A percentile compares a stretch with the other conserved stretches of the same genome.
Conservation (phyloP, 495 filamentous ascomycete species). For the Trichoderma gamsii region DNA sequence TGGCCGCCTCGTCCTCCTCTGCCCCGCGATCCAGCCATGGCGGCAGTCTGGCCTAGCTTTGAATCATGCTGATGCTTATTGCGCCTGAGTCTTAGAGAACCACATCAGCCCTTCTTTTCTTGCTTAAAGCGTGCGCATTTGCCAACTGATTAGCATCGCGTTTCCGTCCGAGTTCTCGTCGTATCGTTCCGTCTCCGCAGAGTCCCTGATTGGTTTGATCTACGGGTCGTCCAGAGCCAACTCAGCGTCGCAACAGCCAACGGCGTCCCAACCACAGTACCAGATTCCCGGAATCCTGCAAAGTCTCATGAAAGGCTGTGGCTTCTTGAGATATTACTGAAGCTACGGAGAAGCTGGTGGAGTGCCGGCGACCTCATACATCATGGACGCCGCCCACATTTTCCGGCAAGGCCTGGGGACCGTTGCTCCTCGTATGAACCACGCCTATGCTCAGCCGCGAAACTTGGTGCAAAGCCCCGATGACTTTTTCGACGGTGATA, state of each 20-base stretch:
- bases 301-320: neutral
- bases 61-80: neutral
- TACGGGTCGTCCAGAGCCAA: neutral
- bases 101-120: neutral
- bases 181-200: neutral
- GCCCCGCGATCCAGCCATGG: neutral
- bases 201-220: neutral
- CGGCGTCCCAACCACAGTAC: neutral
- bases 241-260: neutral
- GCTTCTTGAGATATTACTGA: neutral
- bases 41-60: neutral
- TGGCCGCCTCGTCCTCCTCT: neutral
- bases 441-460: slow-evolving; percentile 15
- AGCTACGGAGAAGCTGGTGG: neutral
- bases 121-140: neutral
- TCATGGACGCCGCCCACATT: slow-evolving; percentile 46
- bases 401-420: slow-evolving; percentile 46
- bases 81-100: neutral
- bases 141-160: slow-evolving; percentile 2
- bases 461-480: slow-evolving; percentile 19
- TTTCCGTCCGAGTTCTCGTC: neutral
- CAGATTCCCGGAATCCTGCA: neutral
- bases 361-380: neutral
- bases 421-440: slow-evolving; percentile 31
- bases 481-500: slow-evolving; percentile 33